Base-by-base conservation (phyloP, 1,284 basidiomycete species). In the Porodaedalea pini region DNA sequence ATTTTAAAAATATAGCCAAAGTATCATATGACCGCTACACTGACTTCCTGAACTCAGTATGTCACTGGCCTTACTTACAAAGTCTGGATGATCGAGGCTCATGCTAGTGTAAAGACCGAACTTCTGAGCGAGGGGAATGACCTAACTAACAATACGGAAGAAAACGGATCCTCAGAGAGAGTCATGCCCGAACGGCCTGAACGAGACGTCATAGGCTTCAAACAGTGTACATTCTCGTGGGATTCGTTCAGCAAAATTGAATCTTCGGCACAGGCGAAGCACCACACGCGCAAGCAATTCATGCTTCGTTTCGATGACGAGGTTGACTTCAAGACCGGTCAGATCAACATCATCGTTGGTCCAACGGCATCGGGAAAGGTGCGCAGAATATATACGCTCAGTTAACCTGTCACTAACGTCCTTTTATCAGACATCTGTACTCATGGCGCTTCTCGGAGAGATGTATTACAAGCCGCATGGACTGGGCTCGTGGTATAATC, bases 401-500 rank as follows among this genome's bases (percentile, higher is more conserved):
- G 21, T 19, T 13, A n/a, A 31, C 41, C 6, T n/a, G 3, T 23
- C 31, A 11, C 29, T 17, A 31, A 27, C 11, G 37, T 25, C 25
- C 6, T 11, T 13, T 19, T 34, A n/a, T 25, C 21, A 59, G 58
- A 59, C 58, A 8, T 59, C 58, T 1, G 32, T 59, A n/a, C 34
- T 59, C 11, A 50, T 59, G 58, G 58, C 58, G 13, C 53, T 59
- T 31, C 45, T 59, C 10, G 58, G 58, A 25, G 58, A 59, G 21
- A 59, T 59, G 58, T 59, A 59, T 23, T 59, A 51, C 31, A 59
- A 59, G 25, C 27, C 47, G 7, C 53, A 56, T 37, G 54, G 58
- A 5, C 51, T 66, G 25, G 71, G 68, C 5, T 68, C 74, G 0
- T 75, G 73, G 64, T 78, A 71, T 65, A 71, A 73, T 50, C 68